A percentile compares a stretch with the other conserved stretches of the same genome.
Conservation (phyloP, 2,329 filamentous ascomycete genomes). For the Neurospora sp. region DNA sequence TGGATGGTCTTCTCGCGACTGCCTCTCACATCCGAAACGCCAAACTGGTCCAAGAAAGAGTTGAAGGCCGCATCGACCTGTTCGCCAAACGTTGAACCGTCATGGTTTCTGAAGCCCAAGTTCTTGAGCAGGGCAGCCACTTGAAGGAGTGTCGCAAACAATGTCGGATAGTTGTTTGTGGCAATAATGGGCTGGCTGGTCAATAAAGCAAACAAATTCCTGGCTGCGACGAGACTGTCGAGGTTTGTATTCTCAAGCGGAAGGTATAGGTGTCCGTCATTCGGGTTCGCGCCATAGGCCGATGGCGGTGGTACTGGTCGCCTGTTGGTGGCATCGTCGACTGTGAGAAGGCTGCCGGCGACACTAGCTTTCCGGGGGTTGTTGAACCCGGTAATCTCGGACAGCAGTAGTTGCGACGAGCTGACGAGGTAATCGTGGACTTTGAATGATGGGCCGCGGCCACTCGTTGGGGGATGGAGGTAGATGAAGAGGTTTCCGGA, state of each 20-base stretch:
- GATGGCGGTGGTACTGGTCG: slow-evolving; percentile 25
- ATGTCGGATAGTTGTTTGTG: slow-evolving; percentile 40
- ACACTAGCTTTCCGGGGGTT: slow-evolving; percentile 32
- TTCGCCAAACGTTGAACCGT: slow-evolving; percentile 50
- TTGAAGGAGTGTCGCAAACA: slow-evolving; percentile 45
- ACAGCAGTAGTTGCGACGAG: slow-evolving; percentile 44
- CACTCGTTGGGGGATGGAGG: slow-evolving; percentile 41
- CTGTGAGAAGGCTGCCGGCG: slow-evolving; percentile 37
- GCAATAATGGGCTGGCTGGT: slow-evolving; percentile 54
- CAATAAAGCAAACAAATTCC: slow-evolving; percentile 59
- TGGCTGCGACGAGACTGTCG: slow-evolving; percentile 47
- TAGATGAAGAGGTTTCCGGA: slow-evolving; percentile 47
- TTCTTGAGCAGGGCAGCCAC: slow-evolving; percentile 44
- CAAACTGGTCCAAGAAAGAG: slow-evolving; percentile 67
- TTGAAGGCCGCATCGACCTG: slow-evolving; percentile 56
- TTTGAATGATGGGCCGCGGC: slow-evolving; percentile 49
- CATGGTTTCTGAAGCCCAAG: slow-evolving; percentile 47
- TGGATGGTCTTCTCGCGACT: slow-evolving; percentile 87
- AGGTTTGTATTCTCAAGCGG: slow-evolving; percentile 39
- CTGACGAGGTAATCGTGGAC: slow-evolving; percentile 44
- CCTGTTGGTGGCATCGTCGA: slow-evolving; percentile 34
- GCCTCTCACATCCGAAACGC: slow-evolving; percentile 66
- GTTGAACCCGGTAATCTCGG: slow-evolving; percentile 28
- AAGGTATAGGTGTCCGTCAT: slow-evolving; percentile 44
- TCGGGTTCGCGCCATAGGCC: slow-evolving; percentile 22